These are phyloP conservation scores for Solanum infundibuliforme DNA, from an alignment of 257 asterid species.

Conservation along the genomic window DNA sequence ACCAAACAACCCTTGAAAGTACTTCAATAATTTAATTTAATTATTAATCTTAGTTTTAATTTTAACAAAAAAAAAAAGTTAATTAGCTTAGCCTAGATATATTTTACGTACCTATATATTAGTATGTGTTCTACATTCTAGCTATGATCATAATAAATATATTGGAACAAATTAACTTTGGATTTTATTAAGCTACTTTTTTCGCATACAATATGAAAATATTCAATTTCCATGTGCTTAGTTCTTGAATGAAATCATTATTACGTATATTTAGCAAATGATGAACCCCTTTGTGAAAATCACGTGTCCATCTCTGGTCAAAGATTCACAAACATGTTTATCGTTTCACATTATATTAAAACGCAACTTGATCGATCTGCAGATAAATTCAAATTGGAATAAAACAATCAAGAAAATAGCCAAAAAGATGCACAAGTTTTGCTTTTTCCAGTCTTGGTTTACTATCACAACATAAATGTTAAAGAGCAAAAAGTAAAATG, in stretches of 20 bases:
- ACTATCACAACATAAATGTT: neutral
- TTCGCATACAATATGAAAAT: no score
- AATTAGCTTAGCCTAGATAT: neutral
- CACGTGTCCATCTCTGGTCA: neutral
- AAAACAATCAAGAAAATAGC: neutral
- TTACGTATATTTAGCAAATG: neutral
- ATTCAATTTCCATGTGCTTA: no score
- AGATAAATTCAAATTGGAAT: neutral
- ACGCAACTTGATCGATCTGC: neutral
- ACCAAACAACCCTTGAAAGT: conserved; percentile 8
- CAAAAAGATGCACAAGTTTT: neutral
- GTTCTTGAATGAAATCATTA: no score
- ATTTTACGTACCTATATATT: neutral
- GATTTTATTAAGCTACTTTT: no score
- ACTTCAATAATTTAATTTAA: neutral
- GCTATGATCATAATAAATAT: neutral
- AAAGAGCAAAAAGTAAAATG: neutral
- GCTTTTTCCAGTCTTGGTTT: neutral
- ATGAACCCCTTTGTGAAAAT: neutral
- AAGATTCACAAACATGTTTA: neutral
- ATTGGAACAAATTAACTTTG: no score
- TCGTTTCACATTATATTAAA: neutral
- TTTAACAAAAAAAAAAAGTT: neutral
- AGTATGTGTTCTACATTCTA: neutral
- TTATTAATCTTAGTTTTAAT: neutral